phyloP scores from a whole-genome alignment of 2,329 filamentous ascomycete genomes.

The Colletotrichum scovillei region DNA sequence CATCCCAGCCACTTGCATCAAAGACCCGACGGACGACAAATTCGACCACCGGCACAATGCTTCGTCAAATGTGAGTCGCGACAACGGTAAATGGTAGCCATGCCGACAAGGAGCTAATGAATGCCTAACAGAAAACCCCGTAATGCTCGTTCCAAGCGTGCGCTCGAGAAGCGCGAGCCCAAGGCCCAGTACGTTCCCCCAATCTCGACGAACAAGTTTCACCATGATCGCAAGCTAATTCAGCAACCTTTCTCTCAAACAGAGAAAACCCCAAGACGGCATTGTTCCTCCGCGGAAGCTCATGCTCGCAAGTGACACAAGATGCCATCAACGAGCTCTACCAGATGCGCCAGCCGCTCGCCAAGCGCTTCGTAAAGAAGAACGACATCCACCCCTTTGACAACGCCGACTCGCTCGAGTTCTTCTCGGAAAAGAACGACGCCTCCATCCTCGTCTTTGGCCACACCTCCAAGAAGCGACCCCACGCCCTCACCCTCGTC shows the following conservation, averaged over 20 bases:
- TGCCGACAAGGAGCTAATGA: not conserved
- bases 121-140: constrained; percentile 62
- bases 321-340: constrained; percentile 88
- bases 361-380: constrained; percentile 96
- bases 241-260: not conserved
- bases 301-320: constrained; percentile 84
- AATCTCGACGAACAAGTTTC: not conserved
- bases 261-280: constrained; percentile 88
- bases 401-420: constrained; percentile 87
- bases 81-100: not conserved
- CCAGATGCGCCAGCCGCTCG: constrained; percentile 84
- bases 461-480: constrained; percentile 92
- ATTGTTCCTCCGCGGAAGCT: constrained; percentile 89
- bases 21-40: constrained; percentile 28
- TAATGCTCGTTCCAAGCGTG: constrained; percentile 91
- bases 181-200: constrained; percentile 68
- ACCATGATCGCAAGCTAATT: constrained; percentile 5
- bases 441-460: constrained; percentile 87
- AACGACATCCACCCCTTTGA: constrained; percentile 96
- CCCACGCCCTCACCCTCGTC: constrained; percentile 85
- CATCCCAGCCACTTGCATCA: constrained; percentile 33
- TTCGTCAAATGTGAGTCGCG: constrained; percentile 59
- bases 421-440: constrained; percentile 97
- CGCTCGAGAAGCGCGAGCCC: constrained; percentile 91
- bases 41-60: constrained; percentile 49